Conservation (phyloP, 441 rosid genomes). For the Eugenia klotzschiana region DNA sequence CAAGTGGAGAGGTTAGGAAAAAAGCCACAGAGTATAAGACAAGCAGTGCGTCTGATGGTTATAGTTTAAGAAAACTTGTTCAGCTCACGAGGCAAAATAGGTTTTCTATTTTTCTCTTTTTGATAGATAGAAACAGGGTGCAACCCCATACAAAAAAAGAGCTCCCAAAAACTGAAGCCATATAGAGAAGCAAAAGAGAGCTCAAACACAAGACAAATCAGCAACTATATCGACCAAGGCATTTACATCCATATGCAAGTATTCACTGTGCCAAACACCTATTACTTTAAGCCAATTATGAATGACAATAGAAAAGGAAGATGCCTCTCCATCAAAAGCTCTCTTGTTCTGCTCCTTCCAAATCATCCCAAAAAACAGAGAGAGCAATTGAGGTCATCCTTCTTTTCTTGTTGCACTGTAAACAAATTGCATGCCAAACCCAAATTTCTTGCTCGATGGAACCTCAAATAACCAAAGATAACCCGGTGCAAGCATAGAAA, state of each 20-base stretch:
- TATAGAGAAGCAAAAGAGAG: background rate
- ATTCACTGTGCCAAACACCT: background rate
- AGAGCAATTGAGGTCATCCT: background rate
- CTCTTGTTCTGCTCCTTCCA: background rate
- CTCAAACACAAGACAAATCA: background rate
- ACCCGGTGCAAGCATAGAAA: background rate
- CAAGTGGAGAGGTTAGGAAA: background rate
- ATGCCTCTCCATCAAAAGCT: background rate
- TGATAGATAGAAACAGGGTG: background rate
- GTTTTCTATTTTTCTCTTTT: background rate
- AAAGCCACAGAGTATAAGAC: background rate
- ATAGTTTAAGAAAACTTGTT: background rate
- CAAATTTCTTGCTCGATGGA: background rate
- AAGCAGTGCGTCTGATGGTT: background rate
- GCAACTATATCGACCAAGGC: background rate
- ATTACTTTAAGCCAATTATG: background rate
- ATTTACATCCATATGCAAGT: background rate
- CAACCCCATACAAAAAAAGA: background rate
- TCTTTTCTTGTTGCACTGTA: background rate
- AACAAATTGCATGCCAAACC: background rate
- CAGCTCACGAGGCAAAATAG: background rate
- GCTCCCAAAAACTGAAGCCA: background rate
- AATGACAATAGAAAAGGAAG: background rate
- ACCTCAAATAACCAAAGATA: background rate
- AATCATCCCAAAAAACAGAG: background rate